These are phyloP conservation scores for Neoascochyta sp. DNA, from an alignment of 2,329 filamentous ascomycete species.

Conservation along the genomic window DNA sequence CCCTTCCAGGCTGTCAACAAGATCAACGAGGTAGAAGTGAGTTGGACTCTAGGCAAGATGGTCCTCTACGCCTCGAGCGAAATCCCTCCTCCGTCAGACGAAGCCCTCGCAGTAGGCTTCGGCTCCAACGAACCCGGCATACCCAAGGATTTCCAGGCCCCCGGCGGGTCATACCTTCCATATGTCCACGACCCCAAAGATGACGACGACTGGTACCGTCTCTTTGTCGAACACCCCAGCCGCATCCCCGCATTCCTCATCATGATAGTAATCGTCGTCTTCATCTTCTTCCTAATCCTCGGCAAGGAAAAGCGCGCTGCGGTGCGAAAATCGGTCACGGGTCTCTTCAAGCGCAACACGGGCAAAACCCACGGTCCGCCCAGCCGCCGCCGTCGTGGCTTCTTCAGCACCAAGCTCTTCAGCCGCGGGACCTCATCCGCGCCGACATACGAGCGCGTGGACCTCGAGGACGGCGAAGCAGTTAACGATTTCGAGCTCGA, in stretches of 20 bases:
- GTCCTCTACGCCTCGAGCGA: conserved; percentile 91
- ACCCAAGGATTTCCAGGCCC: conserved; percentile 78
- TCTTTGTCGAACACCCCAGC: conserved; percentile 63
- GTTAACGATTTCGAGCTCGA: conserved; percentile 70
- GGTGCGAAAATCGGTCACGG: conserved; percentile 55
- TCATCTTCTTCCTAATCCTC: conserved; percentile 69
- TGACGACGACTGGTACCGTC: conserved; percentile 51
- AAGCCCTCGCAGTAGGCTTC: conserved; percentile 78
- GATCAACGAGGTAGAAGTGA: conserved; percentile 86
- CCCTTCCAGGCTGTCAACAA: conserved; percentile 92
- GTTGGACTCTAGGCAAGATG: conserved; percentile 97
- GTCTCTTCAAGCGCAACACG: conserved; percentile 42
- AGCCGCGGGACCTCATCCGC: conserved; percentile 42
- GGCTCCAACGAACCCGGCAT: conserved; percentile 72
- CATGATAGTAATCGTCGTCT: conserved; percentile 68
- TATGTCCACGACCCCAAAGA: conserved; percentile 45
- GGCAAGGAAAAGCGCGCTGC: conserved; percentile 69
- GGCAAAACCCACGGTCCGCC: conserved; percentile 30
- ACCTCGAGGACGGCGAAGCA: conserved; percentile 70
- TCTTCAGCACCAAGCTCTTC: conserved; percentile 58
- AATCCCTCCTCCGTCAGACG: conserved; percentile 61
- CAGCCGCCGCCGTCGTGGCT: conserved; percentile 40
- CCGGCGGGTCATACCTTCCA: conserved; percentile 54
- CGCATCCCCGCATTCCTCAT: conserved; percentile 71
- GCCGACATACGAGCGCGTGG: conserved; percentile 69